phyloP scores from a whole-genome alignment of 441 rosid genomes.

The Pelargonium cotyledonis region DNA sequence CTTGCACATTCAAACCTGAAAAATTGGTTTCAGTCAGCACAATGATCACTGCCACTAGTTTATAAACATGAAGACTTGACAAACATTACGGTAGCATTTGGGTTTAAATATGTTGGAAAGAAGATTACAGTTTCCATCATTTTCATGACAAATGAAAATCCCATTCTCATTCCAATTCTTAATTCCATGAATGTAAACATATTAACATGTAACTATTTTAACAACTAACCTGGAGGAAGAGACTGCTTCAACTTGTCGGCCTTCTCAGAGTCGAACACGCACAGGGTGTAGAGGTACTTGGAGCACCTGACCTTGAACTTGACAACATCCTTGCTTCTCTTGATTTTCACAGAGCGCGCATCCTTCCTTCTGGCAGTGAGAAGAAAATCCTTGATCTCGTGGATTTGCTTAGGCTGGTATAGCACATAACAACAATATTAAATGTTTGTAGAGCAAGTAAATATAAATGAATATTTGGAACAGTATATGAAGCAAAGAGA shows the following conservation, averaged over 20 bases:
- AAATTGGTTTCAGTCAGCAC: background rate
- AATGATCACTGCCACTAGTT: background rate
- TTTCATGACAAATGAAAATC: no score
- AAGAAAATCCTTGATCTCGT: constrained; percentile 4
- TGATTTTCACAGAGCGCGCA: constrained; percentile 3
- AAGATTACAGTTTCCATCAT: no score
- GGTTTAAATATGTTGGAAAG: no score
- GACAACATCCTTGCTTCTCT: constrained; percentile 4
- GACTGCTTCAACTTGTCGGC: constrained; percentile 6
- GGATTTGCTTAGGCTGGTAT: constrained; percentile 1
- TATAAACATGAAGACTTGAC: no score
- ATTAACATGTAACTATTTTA: background rate
- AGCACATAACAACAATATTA: background rate
- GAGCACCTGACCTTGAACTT: constrained; percentile 10
- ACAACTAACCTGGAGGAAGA: constrained; percentile 5
- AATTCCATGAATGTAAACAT: no score
- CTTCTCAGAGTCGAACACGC: background rate
- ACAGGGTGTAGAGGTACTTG: constrained; percentile 2
- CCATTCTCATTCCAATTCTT: no score
- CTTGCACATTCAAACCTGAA: constrained; percentile 3
- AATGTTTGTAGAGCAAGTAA: background rate
- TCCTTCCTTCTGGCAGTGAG: constrained; percentile 4
- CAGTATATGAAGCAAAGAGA: no score
- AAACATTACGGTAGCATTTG: no score
- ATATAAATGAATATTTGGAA: no score